Evolutionary conservation across 441 rosid genomes (phyloP).

Genomic region (Gossypium schwendimanii): DNA sequence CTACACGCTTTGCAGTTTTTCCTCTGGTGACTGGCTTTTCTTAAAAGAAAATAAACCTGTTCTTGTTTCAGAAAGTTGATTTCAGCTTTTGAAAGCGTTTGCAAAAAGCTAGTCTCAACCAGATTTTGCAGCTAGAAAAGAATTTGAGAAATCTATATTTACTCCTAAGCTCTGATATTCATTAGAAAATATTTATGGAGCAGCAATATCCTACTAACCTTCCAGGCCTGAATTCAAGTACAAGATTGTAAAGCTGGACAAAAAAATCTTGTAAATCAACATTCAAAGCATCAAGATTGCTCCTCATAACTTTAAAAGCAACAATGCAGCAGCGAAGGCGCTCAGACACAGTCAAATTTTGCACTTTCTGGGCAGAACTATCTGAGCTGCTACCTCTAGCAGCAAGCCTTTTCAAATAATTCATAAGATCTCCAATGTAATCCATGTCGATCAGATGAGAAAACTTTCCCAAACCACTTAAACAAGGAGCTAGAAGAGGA

Average conservation of each 20-base stretch:
- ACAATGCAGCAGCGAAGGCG: conserved; percentile 83
- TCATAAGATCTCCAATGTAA: conserved; percentile 89
- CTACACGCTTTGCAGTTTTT: background rate
- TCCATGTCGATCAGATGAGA: conserved; percentile 80
- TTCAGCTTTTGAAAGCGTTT: background rate
- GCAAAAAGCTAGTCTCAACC: too few relatives aligned
- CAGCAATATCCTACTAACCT: conserved; percentile 48
- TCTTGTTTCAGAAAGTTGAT: background rate
- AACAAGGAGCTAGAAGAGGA: conserved; percentile 75
- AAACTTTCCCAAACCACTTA: conserved; percentile 80
- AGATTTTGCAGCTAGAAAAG: too few relatives aligned
- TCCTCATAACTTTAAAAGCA: conserved; percentile 93
- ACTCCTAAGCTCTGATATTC: background rate
- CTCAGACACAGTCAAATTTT: conserved; percentile 55
- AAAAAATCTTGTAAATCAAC: conserved; percentile 92
- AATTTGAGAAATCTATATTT: background rate
- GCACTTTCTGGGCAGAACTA: conserved; percentile 31
- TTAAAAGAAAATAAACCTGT: background rate
- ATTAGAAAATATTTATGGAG: background rate
- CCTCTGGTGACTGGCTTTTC: background rate
- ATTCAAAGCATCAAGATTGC: conserved; percentile 80
- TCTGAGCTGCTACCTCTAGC: conserved; percentile 36
- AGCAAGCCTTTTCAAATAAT: conserved; percentile 79
- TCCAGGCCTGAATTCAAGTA: conserved; percentile 89
- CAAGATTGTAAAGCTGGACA: conserved; percentile 78